Base-by-base conservation (phyloP, 2,329 filamentous ascomycete genomes). In the Cladosporium velox region DNA sequence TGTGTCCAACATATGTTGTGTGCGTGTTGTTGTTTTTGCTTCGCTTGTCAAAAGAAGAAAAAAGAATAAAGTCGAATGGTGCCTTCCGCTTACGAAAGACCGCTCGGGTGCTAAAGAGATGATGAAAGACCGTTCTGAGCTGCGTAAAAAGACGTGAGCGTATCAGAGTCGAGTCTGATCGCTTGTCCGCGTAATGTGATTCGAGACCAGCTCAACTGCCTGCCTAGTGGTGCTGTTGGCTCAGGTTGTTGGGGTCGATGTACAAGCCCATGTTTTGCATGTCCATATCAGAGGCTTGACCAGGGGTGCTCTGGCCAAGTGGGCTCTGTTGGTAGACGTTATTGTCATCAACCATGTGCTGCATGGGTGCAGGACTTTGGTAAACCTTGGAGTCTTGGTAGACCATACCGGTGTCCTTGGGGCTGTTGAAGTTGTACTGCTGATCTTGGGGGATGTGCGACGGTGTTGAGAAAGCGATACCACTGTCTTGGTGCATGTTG, bases 251-350 rank as follows among this genome's bases (percentile, higher is more conserved):
- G 11, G 81, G 81, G 68, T 83, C 81, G 64, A 83, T 79, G 60
- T 80, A 83, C 71, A 81, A 79, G 65, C 81, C 80, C 66, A 81
- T 75, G 51, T 79, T 79, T 59, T 81, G 77, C 79, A 82, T 80
- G 70, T 82, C 80, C 38, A 74, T 60, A 18, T 65, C 55, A 64
- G 61, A 70, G 35, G 73, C 72, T 35, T 73, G 67, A 28, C 67
- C 62, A n/a, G 59, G 65, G 78, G 72, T 54, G 74, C 74, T 6
- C 78, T 80, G 3, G 76, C 81, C 67, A 74, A 74, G 72, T 30
- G 74, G 75, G 21, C 74, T 77, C 18, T 71, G 70, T 28, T 76
- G 73, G 66, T 72, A 76, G 65, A 75, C 71, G 58, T 72, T 69
- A 54, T 74, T 72, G 24, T 76, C 76, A 24, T 76, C 71, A 34